Base-by-base conservation (phyloP, 345 rosid species). In the Excoecaria cochinchinensis region DNA sequence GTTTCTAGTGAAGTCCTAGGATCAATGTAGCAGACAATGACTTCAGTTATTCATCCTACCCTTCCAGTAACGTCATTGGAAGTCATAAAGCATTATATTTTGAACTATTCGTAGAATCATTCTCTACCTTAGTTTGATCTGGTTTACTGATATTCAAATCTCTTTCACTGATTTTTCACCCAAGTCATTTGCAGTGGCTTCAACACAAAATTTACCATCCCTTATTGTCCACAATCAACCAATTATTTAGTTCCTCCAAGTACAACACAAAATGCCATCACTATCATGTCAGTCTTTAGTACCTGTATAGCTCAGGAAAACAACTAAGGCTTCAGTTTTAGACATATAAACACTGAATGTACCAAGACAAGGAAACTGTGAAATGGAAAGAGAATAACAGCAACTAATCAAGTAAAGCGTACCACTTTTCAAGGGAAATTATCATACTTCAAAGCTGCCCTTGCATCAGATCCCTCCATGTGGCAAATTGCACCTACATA, bases 401-500 rank as follows among this genome's bases (percentile, higher is more conserved):
- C 6, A 52, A 16, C 48, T 59, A 38, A n/a, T 22, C 21, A 67
- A 75, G 48, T 6, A 44, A 6, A 44, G 7, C 10, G 67, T 90
- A 95, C 99, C 98, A 95, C 87, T 80, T 85, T 47, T 98, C 91
- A 68, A 95, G 84, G 36, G 98, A 88, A 53, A 89, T 87, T 76
- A 95, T 81, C 98, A 95, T 93, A 86, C 75, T 88, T 72, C 85
- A 91, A 56, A 93, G 88, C 73, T 93, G 91, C 67, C 90, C 98
- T 74, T 97, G 98, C 81, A 97, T 89, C 61, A 87, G 86, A 85
- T 95, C 98, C 82, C 98, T 90, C 72, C 99, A 98, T 62, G 97
- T 93, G 64, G 98, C 98, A 85, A 93, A 93, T 70, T 90, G 97
- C 51, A 91, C 97, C 99, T 93, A 78, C 52, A 72, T n/a, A 62